These are phyloP conservation scores for Pulicaria dysenterica DNA, from an alignment of 129 eudicot species.

Conservation along the genomic window DNA sequence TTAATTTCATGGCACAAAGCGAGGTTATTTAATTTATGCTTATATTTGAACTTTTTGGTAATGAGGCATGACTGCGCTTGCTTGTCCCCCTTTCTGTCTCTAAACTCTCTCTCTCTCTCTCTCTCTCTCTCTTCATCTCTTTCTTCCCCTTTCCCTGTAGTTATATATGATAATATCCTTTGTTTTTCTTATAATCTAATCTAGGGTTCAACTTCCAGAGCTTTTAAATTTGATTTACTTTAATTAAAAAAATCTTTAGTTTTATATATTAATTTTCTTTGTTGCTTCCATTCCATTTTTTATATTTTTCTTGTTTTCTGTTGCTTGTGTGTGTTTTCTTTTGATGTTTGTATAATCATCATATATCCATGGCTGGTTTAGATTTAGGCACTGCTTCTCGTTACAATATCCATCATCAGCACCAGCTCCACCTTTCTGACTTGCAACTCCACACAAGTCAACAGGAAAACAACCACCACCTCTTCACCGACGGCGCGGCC, in stretches of 20 bases:
- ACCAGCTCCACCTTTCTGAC: slow-evolving; percentile 46
- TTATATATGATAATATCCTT: slow-evolving; percentile 12
- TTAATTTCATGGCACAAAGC: neutral
- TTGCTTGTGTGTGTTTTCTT: slow-evolving; percentile 46
- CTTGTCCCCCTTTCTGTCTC: neutral
- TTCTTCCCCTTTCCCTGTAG: slow-evolving; percentile 29
- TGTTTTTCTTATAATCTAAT: slow-evolving; percentile 32
- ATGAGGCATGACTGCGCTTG: slow-evolving; percentile 33
- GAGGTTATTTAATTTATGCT: slow-evolving; percentile 1
- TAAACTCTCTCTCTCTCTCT: slow-evolving; percentile 12
- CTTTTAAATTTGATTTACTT: slow-evolving; percentile 31
- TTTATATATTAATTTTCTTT: slow-evolving; percentile 17
- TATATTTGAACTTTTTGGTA: slow-evolving; percentile 21
- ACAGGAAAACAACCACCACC: slow-evolving; percentile 37
- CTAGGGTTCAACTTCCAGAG: slow-evolving; percentile 49
- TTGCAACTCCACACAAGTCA: slow-evolving; percentile 41
- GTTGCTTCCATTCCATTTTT: slow-evolving; percentile 30
- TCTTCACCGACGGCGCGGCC: slow-evolving; percentile 28
- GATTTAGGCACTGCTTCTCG: slow-evolving; percentile 51
- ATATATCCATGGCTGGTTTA: slow-evolving; percentile 45
- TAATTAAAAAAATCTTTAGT: slow-evolving; percentile 34
- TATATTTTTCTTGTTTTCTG: slow-evolving; percentile 54
- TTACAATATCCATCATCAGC: slow-evolving; percentile 38
- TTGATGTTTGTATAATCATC: slow-evolving; percentile 39
- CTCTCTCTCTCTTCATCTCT: slow-evolving; percentile 20